Conservation (phyloP, 257 asterid species). For the Cordia subcordata region DNA sequence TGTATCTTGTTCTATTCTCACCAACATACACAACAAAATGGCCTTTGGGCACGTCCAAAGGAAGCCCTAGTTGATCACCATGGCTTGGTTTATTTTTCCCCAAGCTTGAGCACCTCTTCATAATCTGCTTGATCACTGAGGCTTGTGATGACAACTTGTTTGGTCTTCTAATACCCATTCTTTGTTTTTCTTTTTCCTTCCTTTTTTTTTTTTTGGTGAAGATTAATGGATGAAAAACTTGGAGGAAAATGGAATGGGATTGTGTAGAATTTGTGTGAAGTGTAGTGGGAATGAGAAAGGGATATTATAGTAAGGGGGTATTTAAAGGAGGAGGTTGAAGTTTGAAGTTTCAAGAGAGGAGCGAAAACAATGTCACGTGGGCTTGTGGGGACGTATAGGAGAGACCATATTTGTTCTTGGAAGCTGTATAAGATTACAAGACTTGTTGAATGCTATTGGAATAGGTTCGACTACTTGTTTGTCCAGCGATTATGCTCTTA, state of each 20-base stretch:
- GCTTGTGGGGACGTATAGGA: slow-evolving; percentile 33
- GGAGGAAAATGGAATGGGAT: slow-evolving; percentile 2
- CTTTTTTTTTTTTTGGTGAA: no score
- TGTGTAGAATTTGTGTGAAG: background rate
- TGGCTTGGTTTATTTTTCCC: slow-evolving; percentile 28
- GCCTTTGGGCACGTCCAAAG: slow-evolving; percentile 32
- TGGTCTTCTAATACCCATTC: slow-evolving; percentile 37
- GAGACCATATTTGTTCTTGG: slow-evolving; percentile 47
- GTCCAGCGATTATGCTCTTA: no score
- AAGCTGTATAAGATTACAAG: slow-evolving; percentile 4
- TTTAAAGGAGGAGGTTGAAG: slow-evolving; percentile 1
- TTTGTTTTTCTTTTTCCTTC: background rate
- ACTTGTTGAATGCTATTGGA: no score
- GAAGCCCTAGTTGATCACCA: slow-evolving; percentile 33
- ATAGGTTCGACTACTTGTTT: no score
- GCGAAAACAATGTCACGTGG: no score
- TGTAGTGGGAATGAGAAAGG: slow-evolving; percentile 20
- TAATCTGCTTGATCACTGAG: slow-evolving; percentile 34
- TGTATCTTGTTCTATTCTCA: slow-evolving; percentile 26
- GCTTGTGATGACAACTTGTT: slow-evolving; percentile 36
- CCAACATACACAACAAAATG: slow-evolving; percentile 36
- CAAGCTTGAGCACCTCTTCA: slow-evolving; percentile 43
- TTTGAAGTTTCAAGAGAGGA: background rate
- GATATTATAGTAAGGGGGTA: slow-evolving; percentile 13
- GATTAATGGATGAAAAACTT: no score